phyloP scores from a whole-genome alignment of 352 stramenopile species.

The Aphanomyces cochlioides region DNA sequence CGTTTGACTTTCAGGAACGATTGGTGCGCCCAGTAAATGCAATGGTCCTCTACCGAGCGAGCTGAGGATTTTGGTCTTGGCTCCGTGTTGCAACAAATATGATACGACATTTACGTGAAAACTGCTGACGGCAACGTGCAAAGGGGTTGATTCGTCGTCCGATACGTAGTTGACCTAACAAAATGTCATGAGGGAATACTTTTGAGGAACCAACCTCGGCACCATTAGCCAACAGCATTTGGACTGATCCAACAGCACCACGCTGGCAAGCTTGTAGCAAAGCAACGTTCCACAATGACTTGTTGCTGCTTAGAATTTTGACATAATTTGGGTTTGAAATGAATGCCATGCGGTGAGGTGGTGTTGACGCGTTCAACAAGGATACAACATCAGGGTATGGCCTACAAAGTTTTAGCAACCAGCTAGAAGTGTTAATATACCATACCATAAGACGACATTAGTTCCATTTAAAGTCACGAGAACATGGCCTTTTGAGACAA shows the following conservation, averaged over 20 bases:
- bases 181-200: not conserved
- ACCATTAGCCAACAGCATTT: conserved; percentile 84
- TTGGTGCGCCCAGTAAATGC: conserved; percentile 75
- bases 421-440: too few species aligned
- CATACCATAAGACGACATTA: conserved; percentile 76
- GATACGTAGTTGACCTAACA: conserved; percentile 78
- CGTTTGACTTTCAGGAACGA: conserved; percentile 24
- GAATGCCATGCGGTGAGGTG: conserved; percentile 75
- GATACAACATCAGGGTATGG: conserved; percentile 67
- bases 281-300: conserved; percentile 86
- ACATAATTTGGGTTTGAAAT: conserved; percentile 83
- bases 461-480: conserved; percentile 83
- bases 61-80: conserved; percentile 69
- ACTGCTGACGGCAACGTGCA: conserved; percentile 75
- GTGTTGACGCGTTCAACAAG: conserved; percentile 58
- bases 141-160: conserved; percentile 73
- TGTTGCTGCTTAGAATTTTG: conserved; percentile 83
- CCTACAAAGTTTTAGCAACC: not conserved
- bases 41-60: conserved; percentile 65
- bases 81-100: conserved; percentile 81
- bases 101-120: conserved; percentile 84
- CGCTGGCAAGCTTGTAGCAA: conserved; percentile 82
- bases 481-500: conserved; percentile 70
- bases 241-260: conserved; percentile 75
- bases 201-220: conserved; percentile 43